Evolutionary conservation across 306 rosid genomes (phyloP).

Genomic region (Sicyos baderoa): DNA sequence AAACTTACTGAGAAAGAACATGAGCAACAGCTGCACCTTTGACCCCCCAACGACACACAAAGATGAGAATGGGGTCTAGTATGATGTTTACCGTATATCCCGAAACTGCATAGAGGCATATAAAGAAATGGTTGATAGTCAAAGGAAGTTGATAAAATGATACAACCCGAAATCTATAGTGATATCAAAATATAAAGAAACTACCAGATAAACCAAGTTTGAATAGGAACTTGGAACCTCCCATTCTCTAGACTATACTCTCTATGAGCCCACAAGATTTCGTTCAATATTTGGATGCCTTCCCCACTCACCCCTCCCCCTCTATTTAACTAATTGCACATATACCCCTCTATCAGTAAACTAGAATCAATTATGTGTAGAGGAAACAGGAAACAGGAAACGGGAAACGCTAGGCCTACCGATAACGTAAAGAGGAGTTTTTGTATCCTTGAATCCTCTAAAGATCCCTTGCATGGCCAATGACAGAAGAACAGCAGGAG

Average conservation of each 20-base stretch:
- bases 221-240: too few species aligned
- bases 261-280: too few species aligned
- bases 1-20: slow-evolving; percentile 84
- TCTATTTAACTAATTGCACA: too few species aligned
- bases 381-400: background rate
- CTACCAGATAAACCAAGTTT: too few species aligned
- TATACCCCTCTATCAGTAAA: too few species aligned
- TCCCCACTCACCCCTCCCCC: too few species aligned
- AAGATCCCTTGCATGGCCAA: slow-evolving; percentile 97
- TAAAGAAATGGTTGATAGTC: slow-evolving; percentile 3
- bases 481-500: slow-evolving; percentile 99
- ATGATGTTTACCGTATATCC: slow-evolving; percentile 62
- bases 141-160: background rate
- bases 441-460: slow-evolving; percentile 93
- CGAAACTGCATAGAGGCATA: slow-evolving; percentile 30
- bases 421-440: slow-evolving; percentile 81
- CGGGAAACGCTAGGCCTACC: slow-evolving; percentile 30
- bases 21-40: slow-evolving; percentile 93
- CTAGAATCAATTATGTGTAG: background rate
- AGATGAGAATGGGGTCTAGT: slow-evolving; percentile 77
- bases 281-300: too few species aligned
- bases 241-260: too few species aligned
- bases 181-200: too few species aligned
- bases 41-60: slow-evolving; percentile 60
- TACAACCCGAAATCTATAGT: too few species aligned